Evolutionary conservation across 2,329 filamentous ascomycete genomes (phyloP), one percentile per base, ranked within the genome.

Genomic region (Aureobasidium sp.): DNA sequence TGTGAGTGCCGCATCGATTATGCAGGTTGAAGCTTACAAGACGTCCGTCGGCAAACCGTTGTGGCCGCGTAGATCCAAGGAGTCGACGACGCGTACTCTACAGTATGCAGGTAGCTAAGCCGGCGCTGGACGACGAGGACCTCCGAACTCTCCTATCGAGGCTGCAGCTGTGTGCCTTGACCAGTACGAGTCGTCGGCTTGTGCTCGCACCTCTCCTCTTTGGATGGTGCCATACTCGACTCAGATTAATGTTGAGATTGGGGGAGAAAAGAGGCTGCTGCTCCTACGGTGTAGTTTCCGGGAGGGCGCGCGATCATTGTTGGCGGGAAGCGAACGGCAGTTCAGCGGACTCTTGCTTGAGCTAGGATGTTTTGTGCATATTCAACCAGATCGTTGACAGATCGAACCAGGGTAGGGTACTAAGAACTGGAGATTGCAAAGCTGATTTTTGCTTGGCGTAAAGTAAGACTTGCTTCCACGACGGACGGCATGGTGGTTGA

Each of bases 361-460:
- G 39, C 53, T 57, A 57, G 53, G 53, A 57, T 57, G 29, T 44
- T 57, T 45, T 57, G 39, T 45, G 53, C 53, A 57, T 44, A 44
- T 16, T 54, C 50, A 54, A 41, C 49, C 49, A 39, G 49, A 51
- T 51, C 32, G 29, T 30, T 32, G n/a, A 39, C 36, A 41, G 32
- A 54, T 54, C 49, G 37, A 57, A 44, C 53, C 27, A 45, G 53
- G 53, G 41, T 57, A 27, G 10, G 27, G 45, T n/a, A n/a, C 45
- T 32, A 16, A 34, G 29, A 34, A n/a, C 30, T 57, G 53, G 39
- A 42, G 37, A 57, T 34, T 30, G 34, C 29, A 30, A 27, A 51
- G 34, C 21, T 53, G 51, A 32, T 34, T 29, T 27, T 42, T 48
- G 45, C 54, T 59, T 59, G 54, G 54, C 54, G 16, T 30, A 30